These are phyloP conservation scores for Nitzschia putrida DNA, from an alignment of 108 stramenopile genomes.

Conservation along the genomic window DNA sequence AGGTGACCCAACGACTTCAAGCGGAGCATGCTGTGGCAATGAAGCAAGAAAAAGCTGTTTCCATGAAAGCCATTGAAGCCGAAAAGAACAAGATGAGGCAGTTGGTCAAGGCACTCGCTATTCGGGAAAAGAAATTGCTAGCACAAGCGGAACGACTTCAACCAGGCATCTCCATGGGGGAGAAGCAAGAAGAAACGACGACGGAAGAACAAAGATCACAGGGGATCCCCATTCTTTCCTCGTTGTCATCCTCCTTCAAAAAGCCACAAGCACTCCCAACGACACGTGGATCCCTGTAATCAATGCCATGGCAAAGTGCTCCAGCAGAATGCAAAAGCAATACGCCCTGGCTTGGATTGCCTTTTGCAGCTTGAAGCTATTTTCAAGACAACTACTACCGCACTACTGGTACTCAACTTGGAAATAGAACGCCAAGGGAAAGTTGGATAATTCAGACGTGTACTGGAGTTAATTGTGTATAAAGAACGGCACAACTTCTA, in stretches of 20 bases:
- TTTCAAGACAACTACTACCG: too few species aligned
- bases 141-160: constrained; percentile 4
- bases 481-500: too few species aligned
- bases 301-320: too few species aligned
- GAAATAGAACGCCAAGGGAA: too few species aligned
- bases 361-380: too few species aligned
- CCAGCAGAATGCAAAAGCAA: too few species aligned
- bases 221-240: neutral
- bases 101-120: constrained; percentile 47
- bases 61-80: constrained; percentile 32
- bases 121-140: constrained; percentile 42
- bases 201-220: neutral
- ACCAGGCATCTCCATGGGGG: neutral
- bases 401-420: too few species aligned
- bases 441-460: too few species aligned
- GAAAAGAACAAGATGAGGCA: constrained; percentile 51
- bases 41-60: constrained; percentile 25
- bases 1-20: constrained; percentile 14
- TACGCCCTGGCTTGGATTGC: too few species aligned
- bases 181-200: neutral
- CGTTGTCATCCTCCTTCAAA: neutral
- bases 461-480: too few species aligned
- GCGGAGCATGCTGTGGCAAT: constrained; percentile 15
- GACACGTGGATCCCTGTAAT: constrained; percentile 7
- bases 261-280: neutral